Evolutionary conservation across 169 alveolate species (phyloP), one percentile per base, ranked within the genome.

Genomic region (Besnoitia besnoiti): DNA sequence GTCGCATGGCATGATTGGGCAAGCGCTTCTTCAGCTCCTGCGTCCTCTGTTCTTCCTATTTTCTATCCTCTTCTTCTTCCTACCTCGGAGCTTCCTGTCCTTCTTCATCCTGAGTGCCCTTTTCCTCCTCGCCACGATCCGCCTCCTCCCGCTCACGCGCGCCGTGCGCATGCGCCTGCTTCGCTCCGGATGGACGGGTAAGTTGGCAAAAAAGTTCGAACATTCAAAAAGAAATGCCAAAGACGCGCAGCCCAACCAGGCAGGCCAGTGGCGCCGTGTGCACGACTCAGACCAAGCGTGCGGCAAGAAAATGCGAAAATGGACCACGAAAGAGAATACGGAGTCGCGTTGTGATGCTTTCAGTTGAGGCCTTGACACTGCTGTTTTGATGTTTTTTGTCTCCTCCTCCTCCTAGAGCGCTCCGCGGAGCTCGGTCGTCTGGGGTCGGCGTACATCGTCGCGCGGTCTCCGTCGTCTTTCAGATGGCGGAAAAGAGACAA

Each of bases 121-220:
- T 1, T n/a, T 67, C 80, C 44, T 67, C 44, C 21, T 35, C 42
- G 80, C 80, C 42, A 42, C 46, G 40, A 3, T 30, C 24, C 2
- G 44, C 44, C 8, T 67, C 44, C 42, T 67, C 44, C 46, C 42
- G 2, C n/a, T 35, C 42, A 35, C 80, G 7, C 80, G 80, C 8
- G n/a, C 39, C 21, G 80, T 42, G n/a, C 80, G 44, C 42, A 42
- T 67, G 14, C 2, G 47, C 2, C 80, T 67, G 2, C 80, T 67
- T 14, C 80, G 80, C 40, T 67, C 80, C 44, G 80, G 80, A 1
- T 67, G 80, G 80, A 35, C 80, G n/a, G 80, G 80, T 67, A 27
- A 61, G 40, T 16, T 49, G 59, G 16, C 24, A 16, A 49, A n/a
- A n/a, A n/a, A n/a, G n/a, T n/a, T n/a, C n/a, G n/a, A n/a, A n/a